These are phyloP conservation scores for Acrodontium crateriforme DNA, from an alignment of 2,329 filamentous ascomycete species.

Conservation along the genomic window DNA sequence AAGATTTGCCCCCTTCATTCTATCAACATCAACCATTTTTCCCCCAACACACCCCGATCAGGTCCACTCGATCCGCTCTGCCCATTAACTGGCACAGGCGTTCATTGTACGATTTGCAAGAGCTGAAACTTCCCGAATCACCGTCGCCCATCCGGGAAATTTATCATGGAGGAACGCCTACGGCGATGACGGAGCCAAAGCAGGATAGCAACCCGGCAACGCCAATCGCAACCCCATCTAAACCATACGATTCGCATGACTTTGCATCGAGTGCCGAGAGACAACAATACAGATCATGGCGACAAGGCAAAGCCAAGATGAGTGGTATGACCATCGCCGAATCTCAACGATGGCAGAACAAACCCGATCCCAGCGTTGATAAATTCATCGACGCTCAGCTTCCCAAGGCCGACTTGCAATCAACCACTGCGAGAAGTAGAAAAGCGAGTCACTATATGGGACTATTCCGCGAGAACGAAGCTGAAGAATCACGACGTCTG, in stretches of 20 bases:
- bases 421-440: conserved; percentile 43
- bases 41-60: background rate
- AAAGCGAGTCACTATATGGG: conserved; percentile 54
- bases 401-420: conserved; percentile 39
- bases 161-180: conserved; percentile 1
- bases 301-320: conserved; percentile 33
- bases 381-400: conserved; percentile 51
- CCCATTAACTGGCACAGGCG: conserved; percentile 16
- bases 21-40: background rate
- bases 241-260: conserved; percentile 5
- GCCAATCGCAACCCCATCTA: background rate
- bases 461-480: conserved; percentile 49
- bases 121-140: no score
- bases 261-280: conserved; percentile 26
- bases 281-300: conserved; percentile 35
- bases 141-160: conserved; percentile 4
- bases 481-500: conserved; percentile 36
- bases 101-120: conserved; percentile 20
- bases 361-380: conserved; percentile 33
- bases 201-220: background rate
- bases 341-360: conserved; percentile 19
- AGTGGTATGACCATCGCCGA: conserved; percentile 24
- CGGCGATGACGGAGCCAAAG: background rate
- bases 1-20: conserved; percentile 4
- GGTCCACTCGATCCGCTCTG: conserved; percentile 9